Base-by-base conservation (phyloP, 2,329 filamentous ascomycete genomes). In the Myotisia sp. region DNA sequence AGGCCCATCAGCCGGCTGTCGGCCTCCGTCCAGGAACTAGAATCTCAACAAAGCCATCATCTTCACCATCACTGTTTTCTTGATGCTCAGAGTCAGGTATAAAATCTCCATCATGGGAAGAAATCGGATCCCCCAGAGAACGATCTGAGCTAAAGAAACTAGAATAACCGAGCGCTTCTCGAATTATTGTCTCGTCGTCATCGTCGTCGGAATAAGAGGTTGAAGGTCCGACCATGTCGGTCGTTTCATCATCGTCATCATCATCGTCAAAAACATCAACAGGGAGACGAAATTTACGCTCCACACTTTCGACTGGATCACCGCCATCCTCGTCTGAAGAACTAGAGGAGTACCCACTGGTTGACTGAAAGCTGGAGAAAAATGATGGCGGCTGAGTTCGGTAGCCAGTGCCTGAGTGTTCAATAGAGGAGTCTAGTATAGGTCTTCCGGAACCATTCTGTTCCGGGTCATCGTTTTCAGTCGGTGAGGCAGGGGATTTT, bases 151-250 rank as follows among this genome's bases (percentile, higher is more conserved):
- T 73, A 7, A 74, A 69, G 59, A 79, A 72, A 42, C 72, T 74
- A 44, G 79, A 79, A 38, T 79, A 76, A 9, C 74, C 76, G 56
- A 79, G 71, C 46, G 76, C 74, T 42, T 79, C 73, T 26, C 74
- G 71, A 18, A 72, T 58, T 23, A 60, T 55, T 16, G 56, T 68
- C 4, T 72, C 68, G 8, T 70, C 65, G 22, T 64, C 62, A 9
- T 67, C 69, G 21, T 65, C 64, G 33, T 67, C 66, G 48, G 63
- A 47, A 37, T 64, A 65, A 18, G 58, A 64, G 29, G 60, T 62
- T 26, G 3, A 45, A 46, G 43, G 64, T 22, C 51, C 57, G 10
- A 63, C 58, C 56, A 64, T 63, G 37, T 54, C 69, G 54, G 60
- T 60, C 59, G 63, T 63, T 26, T 63, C 60, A 26, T 60, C 60